Evolutionary conservation across 2,329 filamentous ascomycete species (phyloP).

Genomic region (Dothideomycetes sp.): DNA sequence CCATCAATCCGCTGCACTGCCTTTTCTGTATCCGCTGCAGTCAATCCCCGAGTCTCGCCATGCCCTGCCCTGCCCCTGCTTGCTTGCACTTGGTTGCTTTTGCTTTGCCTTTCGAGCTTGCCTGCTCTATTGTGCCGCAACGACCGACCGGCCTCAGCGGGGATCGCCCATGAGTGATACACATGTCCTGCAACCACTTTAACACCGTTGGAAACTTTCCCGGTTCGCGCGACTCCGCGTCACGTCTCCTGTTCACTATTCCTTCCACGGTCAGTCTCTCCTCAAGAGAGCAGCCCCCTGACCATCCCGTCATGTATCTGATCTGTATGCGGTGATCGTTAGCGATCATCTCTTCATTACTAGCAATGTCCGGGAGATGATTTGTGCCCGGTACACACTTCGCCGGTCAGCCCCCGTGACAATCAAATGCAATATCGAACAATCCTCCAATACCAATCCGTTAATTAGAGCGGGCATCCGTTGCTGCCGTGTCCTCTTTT

Average conservation of each 20-base stretch:
- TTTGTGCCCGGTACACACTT: background rate
- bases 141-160: background rate
- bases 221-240: constrained; percentile 7
- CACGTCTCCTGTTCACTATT: background rate
- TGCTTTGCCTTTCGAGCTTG: constrained; percentile 1
- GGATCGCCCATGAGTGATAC: too few species aligned
- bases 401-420: background rate
- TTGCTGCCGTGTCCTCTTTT: background rate
- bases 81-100: constrained; percentile 1
- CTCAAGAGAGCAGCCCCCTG: too few species aligned
- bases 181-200: constrained; percentile 13
- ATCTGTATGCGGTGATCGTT: too few species aligned
- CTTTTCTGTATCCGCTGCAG: constrained; percentile 1
- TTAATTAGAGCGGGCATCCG: constrained; percentile 6
- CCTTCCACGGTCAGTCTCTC: too few species aligned
- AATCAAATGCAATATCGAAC: constrained; percentile 9
- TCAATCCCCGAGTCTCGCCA: too few species aligned
- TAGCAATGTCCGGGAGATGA: background rate
- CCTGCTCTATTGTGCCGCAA: too few species aligned
- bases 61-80: too few species aligned
- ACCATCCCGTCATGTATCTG: too few species aligned
- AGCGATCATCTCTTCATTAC: too few species aligned
- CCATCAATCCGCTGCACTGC: constrained; percentile 5
- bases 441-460: constrained; percentile 5
- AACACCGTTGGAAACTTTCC: constrained; percentile 8